Percentiles rank a stretch among this genome's conserved stretches.
These are phyloP conservation scores for Akebia trifoliata DNA, from an alignment of 164 flowering plant species.

Conservation along the genomic window DNA sequence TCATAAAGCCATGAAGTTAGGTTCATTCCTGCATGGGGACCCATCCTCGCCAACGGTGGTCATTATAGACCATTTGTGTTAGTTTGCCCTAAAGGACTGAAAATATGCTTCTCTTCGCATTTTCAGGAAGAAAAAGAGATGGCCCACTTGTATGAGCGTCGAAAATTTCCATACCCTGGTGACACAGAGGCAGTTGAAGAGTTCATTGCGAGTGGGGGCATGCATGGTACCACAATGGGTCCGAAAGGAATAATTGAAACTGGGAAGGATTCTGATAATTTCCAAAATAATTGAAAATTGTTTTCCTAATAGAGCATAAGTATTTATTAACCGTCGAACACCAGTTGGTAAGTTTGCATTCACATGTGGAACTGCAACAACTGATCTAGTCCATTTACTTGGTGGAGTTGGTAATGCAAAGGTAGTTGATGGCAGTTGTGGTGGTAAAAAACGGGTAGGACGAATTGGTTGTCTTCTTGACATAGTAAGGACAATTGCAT, in stretches of 20 bases:
- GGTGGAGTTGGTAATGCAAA: too few relatives aligned
- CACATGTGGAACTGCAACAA: too few relatives aligned
- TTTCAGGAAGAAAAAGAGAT: slow-evolving; percentile 69
- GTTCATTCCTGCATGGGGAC: too few relatives aligned
- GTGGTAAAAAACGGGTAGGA: too few relatives aligned
- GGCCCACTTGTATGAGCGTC: slow-evolving; percentile 76
- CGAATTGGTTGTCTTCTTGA: too few relatives aligned
- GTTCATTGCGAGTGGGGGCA: slow-evolving; percentile 77
- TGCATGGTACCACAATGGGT: slow-evolving; percentile 75
- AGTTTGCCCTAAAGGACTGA: not conserved
- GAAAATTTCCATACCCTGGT: slow-evolving; percentile 82
- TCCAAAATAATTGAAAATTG: slow-evolving; percentile 12
- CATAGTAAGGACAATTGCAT: too few relatives aligned
- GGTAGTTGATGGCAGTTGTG: too few relatives aligned
- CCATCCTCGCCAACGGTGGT: not conserved
- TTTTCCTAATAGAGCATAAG: too few relatives aligned
- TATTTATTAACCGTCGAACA: too few relatives aligned
- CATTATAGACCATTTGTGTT: not conserved
- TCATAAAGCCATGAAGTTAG: not conserved
- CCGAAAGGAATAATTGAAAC: slow-evolving; percentile 65
- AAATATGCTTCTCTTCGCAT: not conserved
- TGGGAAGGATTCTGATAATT: slow-evolving; percentile 42
- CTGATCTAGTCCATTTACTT: too few relatives aligned
- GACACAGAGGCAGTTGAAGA: slow-evolving; percentile 84
- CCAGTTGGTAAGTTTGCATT: too few relatives aligned